Evolutionary conservation across 108 stramenopile species (phyloP), one percentile per base, ranked within the genome.

Genomic region (Skeletonema grethae): DNA sequence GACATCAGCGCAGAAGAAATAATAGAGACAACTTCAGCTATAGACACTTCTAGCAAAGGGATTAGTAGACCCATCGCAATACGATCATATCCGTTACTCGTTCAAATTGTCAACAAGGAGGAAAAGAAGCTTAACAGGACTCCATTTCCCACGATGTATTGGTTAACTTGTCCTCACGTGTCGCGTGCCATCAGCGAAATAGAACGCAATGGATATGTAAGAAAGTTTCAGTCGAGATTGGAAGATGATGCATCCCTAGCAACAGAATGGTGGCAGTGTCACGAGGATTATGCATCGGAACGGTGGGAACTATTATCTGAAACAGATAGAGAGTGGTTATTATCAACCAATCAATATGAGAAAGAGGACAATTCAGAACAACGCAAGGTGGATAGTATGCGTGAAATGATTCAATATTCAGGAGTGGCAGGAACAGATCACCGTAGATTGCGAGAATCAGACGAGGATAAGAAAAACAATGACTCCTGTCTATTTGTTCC

Each of bases 101-200:
- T 69, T 10, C 79, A 73, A 63, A 48, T 61, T 39, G 4, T 55
- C 16, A 61, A 61, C 7, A 61, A 71, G 5, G 70, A 48, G 32
- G 10, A 31, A 24, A 15, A 29, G 2, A 16, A 60, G 72, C 39
- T 80, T 64, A 67, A 82, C 32, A 48, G 60, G 30, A 86, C 86
- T 0, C 90, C 90, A 18, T 89, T 92, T 69, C 90, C 90, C 7
- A 92, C 90, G 18, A 25, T 92, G 43, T 92, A 85, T 45, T 92
- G 90, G 90, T 65, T 92, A 7, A 83, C 84, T 2, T 82, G 85
- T 57, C 86, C 88, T 1, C 67, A 77, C 16, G 79, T 92, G n/a
- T 85, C 82, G 0, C 72, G 67, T 2, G 87, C 88, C 18, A 80
- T 92, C 45, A 82, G 75, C 9, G 82, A 86, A 57, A 61, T 92